phyloP scores from a whole-genome alignment of 73 alveolate genomes.

The Tetrahymena malaccensis region DNA sequence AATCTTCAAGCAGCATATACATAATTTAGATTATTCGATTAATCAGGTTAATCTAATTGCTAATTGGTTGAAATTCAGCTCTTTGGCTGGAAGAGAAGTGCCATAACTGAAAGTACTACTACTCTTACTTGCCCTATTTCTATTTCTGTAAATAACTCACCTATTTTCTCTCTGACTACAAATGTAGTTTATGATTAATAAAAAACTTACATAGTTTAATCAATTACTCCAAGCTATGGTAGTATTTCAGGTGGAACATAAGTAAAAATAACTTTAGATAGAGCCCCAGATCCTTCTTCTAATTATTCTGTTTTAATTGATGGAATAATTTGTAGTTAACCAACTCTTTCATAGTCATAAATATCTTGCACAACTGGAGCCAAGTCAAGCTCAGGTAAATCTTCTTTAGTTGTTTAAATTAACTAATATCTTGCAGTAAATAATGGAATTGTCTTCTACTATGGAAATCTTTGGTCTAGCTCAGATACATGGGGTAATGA shows the following conservation, averaged over 20 bases:
- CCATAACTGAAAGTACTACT: background rate
- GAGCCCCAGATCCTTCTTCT: conserved; percentile 19
- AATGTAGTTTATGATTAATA: conserved; percentile 1
- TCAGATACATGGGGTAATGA: conserved; percentile 70
- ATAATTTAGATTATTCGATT: conserved; percentile 4
- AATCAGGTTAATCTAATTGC: conserved; percentile 22
- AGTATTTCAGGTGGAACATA: background rate
- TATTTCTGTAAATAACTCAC: background rate
- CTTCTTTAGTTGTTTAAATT: background rate
- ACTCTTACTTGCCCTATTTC: background rate
- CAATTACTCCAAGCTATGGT: background rate
- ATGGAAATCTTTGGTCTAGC: conserved; percentile 52
- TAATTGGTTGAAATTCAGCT: conserved; percentile 11
- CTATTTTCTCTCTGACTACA: background rate
- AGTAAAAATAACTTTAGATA: background rate
- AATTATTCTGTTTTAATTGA: conserved; percentile 43
- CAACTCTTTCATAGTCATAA: background rate
- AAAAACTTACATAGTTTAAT: background rate
- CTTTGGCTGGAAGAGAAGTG: conserved; percentile 8
- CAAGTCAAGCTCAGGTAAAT: conserved; percentile 12
- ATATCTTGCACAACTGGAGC: conserved; percentile 44
- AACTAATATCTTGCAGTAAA: conserved; percentile 42
- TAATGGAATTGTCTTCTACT: conserved; percentile 36
- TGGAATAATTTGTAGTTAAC: conserved; percentile 42
- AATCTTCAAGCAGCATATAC: background rate